Evolutionary conservation across 345 rosid genomes (phyloP).

Genomic region (Schrenkiella parvula): DNA sequence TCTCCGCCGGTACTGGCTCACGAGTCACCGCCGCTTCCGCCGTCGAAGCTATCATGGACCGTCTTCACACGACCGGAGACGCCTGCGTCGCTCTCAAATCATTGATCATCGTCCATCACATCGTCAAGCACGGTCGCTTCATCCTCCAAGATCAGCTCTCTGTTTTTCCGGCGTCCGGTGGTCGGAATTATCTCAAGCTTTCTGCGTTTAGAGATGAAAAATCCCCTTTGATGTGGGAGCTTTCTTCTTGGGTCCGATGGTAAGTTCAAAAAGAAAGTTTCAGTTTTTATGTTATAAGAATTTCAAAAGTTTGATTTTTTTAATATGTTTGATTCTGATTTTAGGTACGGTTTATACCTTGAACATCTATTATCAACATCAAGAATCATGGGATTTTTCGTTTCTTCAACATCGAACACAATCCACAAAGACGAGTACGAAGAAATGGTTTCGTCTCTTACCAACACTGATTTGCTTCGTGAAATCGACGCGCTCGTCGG

Average conservation of each 20-base stretch:
- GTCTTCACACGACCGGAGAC: conserved; percentile 71
- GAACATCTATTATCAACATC: conserved; percentile 63
- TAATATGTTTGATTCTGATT: not conserved
- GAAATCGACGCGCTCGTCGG: conserved; percentile 53
- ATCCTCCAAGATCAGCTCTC: conserved; percentile 91
- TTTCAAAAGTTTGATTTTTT: not conserved
- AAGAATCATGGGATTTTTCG: conserved; percentile 59
- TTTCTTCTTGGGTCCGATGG: conserved; percentile 90
- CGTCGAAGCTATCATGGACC: conserved; percentile 73
- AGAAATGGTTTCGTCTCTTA: conserved; percentile 45
- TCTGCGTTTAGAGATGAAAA: conserved; percentile 68
- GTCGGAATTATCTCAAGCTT: conserved; percentile 76
- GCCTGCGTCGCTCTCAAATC: conserved; percentile 80
- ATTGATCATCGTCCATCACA: conserved; percentile 59
- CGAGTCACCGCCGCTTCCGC: conserved; percentile 69
- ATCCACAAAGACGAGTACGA: conserved; percentile 46
- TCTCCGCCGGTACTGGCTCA: conserved; percentile 67
- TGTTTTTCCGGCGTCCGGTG: conserved; percentile 69
- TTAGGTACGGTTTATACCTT: conserved; percentile 64
- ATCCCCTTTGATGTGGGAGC: conserved; percentile 63
- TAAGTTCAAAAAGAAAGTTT: conserved; percentile 16
- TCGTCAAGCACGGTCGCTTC: conserved; percentile 65
- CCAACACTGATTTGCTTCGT: conserved; percentile 45
- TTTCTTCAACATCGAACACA: conserved; percentile 50
- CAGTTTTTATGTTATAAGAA: not conserved